A percentile compares a stretch with the other conserved stretches of the same genome.
Conservation (phyloP, 805 yeast species). For the Pichia nakasei region DNA sequence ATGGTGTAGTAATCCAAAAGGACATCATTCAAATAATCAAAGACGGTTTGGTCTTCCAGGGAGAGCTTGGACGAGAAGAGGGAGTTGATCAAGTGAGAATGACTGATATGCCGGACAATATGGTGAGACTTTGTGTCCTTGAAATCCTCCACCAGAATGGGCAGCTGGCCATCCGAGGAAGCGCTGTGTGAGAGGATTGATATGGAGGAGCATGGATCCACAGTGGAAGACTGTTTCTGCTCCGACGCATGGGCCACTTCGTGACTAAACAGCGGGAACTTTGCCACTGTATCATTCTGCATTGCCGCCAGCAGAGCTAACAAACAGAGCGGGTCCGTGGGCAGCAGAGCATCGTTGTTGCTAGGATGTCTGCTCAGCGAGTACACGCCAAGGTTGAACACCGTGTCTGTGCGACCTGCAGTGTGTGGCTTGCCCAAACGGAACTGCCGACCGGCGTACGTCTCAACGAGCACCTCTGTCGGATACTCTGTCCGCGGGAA, state of each 20-base stretch:
- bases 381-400: background rate
- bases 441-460: background rate
- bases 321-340: background rate
- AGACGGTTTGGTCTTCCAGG: conserved; percentile 28
- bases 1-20: conserved; percentile 40
- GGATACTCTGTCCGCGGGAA: background rate
- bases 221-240: background rate
- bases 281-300: background rate
- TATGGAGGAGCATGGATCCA: background rate
- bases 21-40: conserved; percentile 35
- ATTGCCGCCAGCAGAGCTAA: background rate
- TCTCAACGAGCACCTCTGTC: background rate
- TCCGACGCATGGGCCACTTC: too few species aligned
- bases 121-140: conserved; percentile 23
- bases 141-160: conserved; percentile 46
- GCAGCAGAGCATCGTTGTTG: background rate
- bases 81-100: conserved; percentile 30
- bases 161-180: conserved; percentile 41
- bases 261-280: too few species aligned
- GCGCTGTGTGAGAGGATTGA: conserved; percentile 38
- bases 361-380: background rate
- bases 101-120: conserved; percentile 29
- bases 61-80: conserved; percentile 27
- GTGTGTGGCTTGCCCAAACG: background rate
- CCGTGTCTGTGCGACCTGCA: background rate